phyloP scores from a whole-genome alignment of 164 flowering plant genomes.

The Amborella trichopoda region DNA sequence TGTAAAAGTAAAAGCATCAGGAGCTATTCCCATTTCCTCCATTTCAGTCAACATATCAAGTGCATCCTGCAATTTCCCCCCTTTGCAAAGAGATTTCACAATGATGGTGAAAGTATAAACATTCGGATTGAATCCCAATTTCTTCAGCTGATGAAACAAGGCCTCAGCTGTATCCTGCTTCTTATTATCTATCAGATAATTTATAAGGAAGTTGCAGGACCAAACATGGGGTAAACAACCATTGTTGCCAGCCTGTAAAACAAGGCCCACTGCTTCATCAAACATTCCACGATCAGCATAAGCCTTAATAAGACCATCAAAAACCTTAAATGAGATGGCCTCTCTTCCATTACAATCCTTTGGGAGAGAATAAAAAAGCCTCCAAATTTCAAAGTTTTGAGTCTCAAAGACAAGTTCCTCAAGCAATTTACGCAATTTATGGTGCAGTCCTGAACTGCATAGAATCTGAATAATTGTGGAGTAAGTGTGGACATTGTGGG shows the following conservation, averaged over 20 bases:
- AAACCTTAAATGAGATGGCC: constrained; percentile 13
- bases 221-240: constrained; percentile 31
- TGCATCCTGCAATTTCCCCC: constrained; percentile 38
- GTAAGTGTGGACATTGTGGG: constrained; percentile 31
- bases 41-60: constrained; percentile 31
- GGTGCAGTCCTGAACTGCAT: constrained; percentile 28
- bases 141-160: constrained; percentile 34
- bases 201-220: constrained; percentile 53
- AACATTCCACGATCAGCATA: constrained; percentile 39
- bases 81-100: constrained; percentile 44
- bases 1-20: constrained; percentile 29
- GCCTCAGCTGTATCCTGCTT: constrained; percentile 28
- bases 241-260: constrained; percentile 20
- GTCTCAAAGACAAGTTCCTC: constrained; percentile 29
- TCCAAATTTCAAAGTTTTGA: constrained; percentile 21
- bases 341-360: constrained; percentile 11
- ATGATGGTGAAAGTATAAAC: constrained; percentile 44
- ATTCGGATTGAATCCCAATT: constrained; percentile 40
- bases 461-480: constrained; percentile 30
- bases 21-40: constrained; percentile 33
- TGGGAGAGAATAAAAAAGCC: constrained; percentile 29
- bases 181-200: constrained; percentile 32
- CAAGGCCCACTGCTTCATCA: constrained; percentile 42
- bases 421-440: constrained; percentile 36
- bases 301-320: constrained; percentile 41